These are phyloP conservation scores for Chytriomyces confervae DNA, from an alignment of 192 early-diverging fungal genomes.

Conservation along the genomic window DNA sequence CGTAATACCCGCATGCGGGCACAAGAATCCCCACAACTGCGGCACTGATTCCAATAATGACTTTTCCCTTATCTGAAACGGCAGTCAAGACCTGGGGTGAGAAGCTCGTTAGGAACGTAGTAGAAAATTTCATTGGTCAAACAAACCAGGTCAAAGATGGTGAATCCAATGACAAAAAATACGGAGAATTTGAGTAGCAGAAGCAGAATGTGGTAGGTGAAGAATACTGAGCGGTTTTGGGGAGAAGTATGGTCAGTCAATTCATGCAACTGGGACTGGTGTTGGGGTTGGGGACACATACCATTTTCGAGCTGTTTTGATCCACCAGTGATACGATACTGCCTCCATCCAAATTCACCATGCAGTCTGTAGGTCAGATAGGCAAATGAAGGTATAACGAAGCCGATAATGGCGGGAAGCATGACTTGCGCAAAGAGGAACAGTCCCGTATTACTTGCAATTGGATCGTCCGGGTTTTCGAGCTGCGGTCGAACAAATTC, in stretches of 20 bases:
- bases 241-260: no score
- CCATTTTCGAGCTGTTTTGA: conserved; percentile 2
- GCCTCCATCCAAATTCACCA: conserved; percentile 29
- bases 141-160: conserved; percentile 27
- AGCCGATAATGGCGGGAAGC: conserved; percentile 19
- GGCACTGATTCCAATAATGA: conserved; percentile 4
- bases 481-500: not conserved
- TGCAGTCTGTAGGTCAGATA: conserved; percentile 18
- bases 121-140: not conserved
- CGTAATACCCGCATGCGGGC: conserved; percentile 18
- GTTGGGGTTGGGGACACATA: no score
- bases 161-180: conserved; percentile 28
- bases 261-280: no score
- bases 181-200: conserved; percentile 28
- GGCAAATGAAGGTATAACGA: conserved; percentile 30
- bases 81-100: conserved; percentile 16
- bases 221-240: conserved; percentile 5
- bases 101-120: not conserved
- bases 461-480: not conserved
- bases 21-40: conserved; percentile 7
- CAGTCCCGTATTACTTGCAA: not conserved
- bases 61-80: conserved; percentile 8
- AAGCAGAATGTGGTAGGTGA: conserved; percentile 25
- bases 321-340: conserved; percentile 28
- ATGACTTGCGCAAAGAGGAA: conserved; percentile 28